Base-by-base conservation (phyloP, 2,329 filamentous ascomycete species). In the Tolypocladium cylindrosporum region DNA sequence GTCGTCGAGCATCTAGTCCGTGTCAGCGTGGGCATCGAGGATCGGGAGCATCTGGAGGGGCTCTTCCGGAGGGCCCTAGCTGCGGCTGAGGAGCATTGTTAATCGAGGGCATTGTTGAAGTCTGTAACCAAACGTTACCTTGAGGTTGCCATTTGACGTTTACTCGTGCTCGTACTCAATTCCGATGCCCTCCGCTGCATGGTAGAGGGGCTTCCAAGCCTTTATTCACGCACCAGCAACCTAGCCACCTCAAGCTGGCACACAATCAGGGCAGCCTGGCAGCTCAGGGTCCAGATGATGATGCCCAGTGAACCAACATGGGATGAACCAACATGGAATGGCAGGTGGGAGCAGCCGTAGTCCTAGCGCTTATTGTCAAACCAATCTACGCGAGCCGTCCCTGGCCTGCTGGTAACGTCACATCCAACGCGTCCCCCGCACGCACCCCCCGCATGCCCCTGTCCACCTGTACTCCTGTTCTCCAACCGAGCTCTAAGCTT, bases 1-100 rank as follows among this genome's bases (percentile, higher is more conserved):
- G 62, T 77, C 2, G 60, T 65, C 31, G 66, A 69, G 58, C 69
- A 75, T 57, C 69, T 77, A 60, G 69, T 81, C 10, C 68, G 79
- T 2, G 66, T 81, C 34, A 72, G 71, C 31, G 74, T 75, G 1
- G 79, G 78, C 1, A 59, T 79, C 8, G 78, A 81, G 66, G 68
- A 68, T 1, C 19, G 21, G 21, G 58, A 55, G 16, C 14, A 24
- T 9, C 36, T 59, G 43, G 24, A 51, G n/a, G 11, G 24, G 2
- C 4, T 56, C 7, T 34, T 57, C 6, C 51, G 39, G 9, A 31
- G 14, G 3, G 58, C 58, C 9, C 27, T 59, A 4, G 42, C 42
- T 9, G 58, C 58, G 14, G 51, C 55, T 6, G 58, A 21, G 24
- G 40, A 57, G 40, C 50, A 31, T 27, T 43, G n/a, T 13, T 39